Base-by-base conservation (phyloP, 805 yeast genomes). In the Suhomyces kilbournensis region DNA sequence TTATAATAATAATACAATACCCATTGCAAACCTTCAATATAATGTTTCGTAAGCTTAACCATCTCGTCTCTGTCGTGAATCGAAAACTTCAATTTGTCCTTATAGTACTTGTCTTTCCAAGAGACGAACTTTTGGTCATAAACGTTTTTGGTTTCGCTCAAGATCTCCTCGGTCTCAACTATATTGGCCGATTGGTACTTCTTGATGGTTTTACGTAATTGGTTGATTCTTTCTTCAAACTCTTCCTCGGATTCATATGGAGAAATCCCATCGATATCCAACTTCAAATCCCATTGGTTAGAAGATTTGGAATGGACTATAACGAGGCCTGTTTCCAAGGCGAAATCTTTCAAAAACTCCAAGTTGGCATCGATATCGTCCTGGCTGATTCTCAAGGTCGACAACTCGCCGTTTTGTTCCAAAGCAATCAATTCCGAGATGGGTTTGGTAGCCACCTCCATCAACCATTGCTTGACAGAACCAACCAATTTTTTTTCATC, bases 11-110 rank as follows among this genome's bases (percentile, higher is more conserved):
- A 93, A 63, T 80, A 84, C 68, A 94, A 75, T 12, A 94, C 98
- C 99, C 99, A 93, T 71, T 93, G 99, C 56, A 93, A 77, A 58
- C 99, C 99, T 69, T 92, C 97, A 42, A 94, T 77, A 65, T 92
- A 94, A 64, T 89, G 91, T 59, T 83, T 83, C 7, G 96, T 80
- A 57, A 90, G 66, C 8, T 82, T 84, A n/a, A 67, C 68, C 57
- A 92, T 70, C 53, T 81, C 69, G 0, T 81, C 86, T 22, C 78
- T 80, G 57, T 86, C 86, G 32, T 82, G 68, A 51, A 84, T 76
- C 4, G 85, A 76, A 56, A 90, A 90, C 2, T 81, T 83, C 55
- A 94, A 75, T 65, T 94, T 94, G n/a, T 82, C 82, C 55, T 81
- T 79, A 69, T 94, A 94, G 66, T 94, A 94, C n/a, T 77, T 68